phyloP scores from a whole-genome alignment of 495 filamentous ascomycete genomes.

The Aspergillus campestris region DNA sequence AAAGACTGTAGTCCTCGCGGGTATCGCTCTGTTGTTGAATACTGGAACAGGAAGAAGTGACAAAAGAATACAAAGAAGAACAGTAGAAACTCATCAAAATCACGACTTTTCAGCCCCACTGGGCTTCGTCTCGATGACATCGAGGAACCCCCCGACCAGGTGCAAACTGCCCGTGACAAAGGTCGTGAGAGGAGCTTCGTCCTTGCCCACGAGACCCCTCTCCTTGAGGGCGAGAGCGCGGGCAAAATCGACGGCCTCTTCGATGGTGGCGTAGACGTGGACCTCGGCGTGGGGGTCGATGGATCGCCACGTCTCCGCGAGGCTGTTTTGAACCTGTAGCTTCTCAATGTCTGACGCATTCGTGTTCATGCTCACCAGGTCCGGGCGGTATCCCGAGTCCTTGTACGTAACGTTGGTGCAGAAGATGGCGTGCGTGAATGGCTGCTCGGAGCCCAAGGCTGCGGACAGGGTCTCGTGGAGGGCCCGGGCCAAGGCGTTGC shows the following conservation, averaged over 20 bases:
- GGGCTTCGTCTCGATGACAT: conserved; percentile 59
- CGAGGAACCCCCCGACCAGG: conserved; percentile 74
- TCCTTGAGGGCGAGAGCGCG: conserved; percentile 41
- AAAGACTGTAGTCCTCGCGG: conserved; percentile 5
- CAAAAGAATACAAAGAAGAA: neutral
- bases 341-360: conserved; percentile 57
- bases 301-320: conserved; percentile 63
- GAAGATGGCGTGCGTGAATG: conserved; percentile 79
- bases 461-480: conserved; percentile 58
- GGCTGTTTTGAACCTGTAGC: conserved; percentile 62
- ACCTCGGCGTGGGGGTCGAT: conserved; percentile 56
- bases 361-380: conserved; percentile 70
- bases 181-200: conserved; percentile 38
- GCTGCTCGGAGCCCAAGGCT: conserved; percentile 41
- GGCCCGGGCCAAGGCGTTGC: conserved; percentile 52
- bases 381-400: conserved; percentile 57
- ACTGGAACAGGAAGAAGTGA: neutral
- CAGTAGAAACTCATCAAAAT: neutral
- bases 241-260: conserved; percentile 71
- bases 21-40: conserved; percentile 15
- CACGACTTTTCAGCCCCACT: neutral
- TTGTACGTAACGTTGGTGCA: conserved; percentile 81
- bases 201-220: conserved; percentile 17
- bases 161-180: conserved; percentile 82
- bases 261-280: conserved; percentile 65